Evolutionary conservation across 1,284 basidiomycete genomes (phyloP).

Genomic region (Phenoliferia sp.): DNA sequence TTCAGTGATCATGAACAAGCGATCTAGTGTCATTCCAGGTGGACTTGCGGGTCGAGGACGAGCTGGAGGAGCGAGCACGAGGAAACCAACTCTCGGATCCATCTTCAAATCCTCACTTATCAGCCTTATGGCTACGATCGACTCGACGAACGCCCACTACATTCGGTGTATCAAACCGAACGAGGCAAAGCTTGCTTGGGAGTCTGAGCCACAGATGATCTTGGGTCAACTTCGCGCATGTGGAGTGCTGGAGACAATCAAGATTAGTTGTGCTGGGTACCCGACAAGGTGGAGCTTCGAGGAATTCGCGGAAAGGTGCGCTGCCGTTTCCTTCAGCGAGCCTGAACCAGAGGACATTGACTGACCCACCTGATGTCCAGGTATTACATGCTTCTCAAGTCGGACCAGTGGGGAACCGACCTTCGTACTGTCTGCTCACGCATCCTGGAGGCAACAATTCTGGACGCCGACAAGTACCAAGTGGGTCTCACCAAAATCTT

Average conservation of each 20-base stretch:
- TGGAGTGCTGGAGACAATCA: conserved; percentile 97
- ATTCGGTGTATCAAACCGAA: conserved; percentile 99
- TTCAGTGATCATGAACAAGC: conserved; percentile 43
- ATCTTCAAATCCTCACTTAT: conserved; percentile 97
- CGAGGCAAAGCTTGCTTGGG: conserved; percentile 93
- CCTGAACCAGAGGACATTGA: background rate
- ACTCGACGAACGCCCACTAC: conserved; percentile 97
- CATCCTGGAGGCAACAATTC: conserved; percentile 80
- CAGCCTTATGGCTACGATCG: conserved; percentile 94
- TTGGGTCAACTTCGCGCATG: conserved; percentile 92
- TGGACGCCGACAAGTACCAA: conserved; percentile 94
- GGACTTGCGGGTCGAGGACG: conserved; percentile 19
- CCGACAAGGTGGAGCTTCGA: conserved; percentile 99
- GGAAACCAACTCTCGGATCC: conserved; percentile 93
- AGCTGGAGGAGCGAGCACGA: conserved; percentile 47
- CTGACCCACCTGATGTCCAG: conserved; percentile 46
- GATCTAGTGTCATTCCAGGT: conserved; percentile 68
- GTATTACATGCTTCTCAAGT: conserved; percentile 94
- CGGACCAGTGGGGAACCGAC: conserved; percentile 71
- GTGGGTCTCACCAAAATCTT: conserved; percentile 97
- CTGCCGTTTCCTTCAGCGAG: background rate
- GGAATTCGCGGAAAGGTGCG: conserved; percentile 95
- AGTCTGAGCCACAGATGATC: conserved; percentile 93
- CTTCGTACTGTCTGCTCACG: conserved; percentile 75
- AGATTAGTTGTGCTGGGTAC: conserved; percentile 98